These are phyloP conservation scores for Claviceps quebecensis DNA, from an alignment of 2,329 filamentous ascomycete genomes.

Conservation along the genomic window DNA sequence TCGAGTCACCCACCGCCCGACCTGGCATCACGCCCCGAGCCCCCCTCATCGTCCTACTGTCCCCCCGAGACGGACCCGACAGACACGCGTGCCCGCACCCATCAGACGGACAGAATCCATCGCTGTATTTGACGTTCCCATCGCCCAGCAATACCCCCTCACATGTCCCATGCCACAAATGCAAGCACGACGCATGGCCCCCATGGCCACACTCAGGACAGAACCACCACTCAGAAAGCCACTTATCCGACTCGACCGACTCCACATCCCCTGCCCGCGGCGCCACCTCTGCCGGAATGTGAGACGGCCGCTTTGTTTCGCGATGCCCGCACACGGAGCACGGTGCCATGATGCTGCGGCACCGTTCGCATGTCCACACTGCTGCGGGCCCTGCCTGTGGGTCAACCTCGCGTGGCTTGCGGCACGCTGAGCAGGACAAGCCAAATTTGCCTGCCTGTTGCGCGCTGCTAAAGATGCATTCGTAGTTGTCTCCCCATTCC, in stretches of 20 bases:
- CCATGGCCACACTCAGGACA: conserved; percentile 50
- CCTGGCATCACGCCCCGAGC: conserved; percentile 17
- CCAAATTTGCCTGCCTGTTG: conserved; percentile 40
- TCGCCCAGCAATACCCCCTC: conserved; percentile 10
- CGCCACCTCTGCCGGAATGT: conserved; percentile 19
- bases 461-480: conserved; percentile 36
- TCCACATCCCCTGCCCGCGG: conserved; percentile 12
- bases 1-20: conserved; percentile 30
- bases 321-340: conserved; percentile 47
- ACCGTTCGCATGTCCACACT: conserved; percentile 47
- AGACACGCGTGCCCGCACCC: conserved; percentile 52
- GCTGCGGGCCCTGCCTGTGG: conserved; percentile 28
- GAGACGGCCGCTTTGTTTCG: conserved; percentile 30
- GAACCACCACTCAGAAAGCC: conserved; percentile 43
- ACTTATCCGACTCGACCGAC: conserved; percentile 8
- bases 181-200: conserved; percentile 45
- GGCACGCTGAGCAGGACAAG: conserved; percentile 41
- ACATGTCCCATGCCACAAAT: conserved; percentile 39
- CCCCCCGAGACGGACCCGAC: conserved; percentile 39
- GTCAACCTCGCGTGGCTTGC: conserved; percentile 41
- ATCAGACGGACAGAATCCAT: conserved; percentile 49
- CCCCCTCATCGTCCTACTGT: conserved; percentile 30
- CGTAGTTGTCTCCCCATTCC: conserved; percentile 40
- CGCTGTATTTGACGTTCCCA: conserved; percentile 24
- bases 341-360: conserved; percentile 35